Evolutionary conservation across 768 basidiomycete species (phyloP).

Genomic region (Lenzites betulinus): DNA sequence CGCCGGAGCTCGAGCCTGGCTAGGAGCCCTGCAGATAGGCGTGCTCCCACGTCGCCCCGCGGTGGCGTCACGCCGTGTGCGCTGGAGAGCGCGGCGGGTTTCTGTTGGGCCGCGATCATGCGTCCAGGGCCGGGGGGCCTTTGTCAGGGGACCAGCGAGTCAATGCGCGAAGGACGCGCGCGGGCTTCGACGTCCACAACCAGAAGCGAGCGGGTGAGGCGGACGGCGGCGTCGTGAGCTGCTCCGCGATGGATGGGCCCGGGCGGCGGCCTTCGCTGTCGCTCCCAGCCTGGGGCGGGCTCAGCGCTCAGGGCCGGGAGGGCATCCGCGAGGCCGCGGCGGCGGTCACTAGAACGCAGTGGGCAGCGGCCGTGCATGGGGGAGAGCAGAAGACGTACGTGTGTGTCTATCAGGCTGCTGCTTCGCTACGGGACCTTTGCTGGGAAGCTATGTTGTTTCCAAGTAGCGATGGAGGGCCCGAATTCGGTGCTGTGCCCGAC

Average conservation of each 20-base stretch:
- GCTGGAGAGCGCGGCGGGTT: not conserved
- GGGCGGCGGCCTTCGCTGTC: not conserved
- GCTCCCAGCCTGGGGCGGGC: not conserved
- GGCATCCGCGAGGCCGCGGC: not conserved
- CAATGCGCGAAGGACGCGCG: not conserved
- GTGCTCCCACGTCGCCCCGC: constrained; percentile 15
- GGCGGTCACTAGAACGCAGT: not conserved
- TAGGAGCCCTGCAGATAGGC: not conserved
- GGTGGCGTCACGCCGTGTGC: constrained; percentile 6
- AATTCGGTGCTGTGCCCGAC: not conserved
- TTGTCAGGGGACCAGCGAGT: not conserved
- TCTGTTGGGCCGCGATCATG: not conserved
- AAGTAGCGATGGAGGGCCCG: not conserved
- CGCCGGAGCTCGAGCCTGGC: not conserved
- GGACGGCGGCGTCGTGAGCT: not conserved
- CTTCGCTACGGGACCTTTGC: not conserved
- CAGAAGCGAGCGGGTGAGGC: not conserved
- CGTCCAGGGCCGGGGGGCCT: not conserved
- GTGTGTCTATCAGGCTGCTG: too few species aligned
- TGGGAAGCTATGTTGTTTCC: not conserved
- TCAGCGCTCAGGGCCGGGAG: not conserved
- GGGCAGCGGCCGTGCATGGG: not conserved
- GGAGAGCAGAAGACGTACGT: not conserved
- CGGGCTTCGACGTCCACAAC: not conserved
- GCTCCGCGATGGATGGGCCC: not conserved